These are phyloP conservation scores for Talaromyces funiculosus DNA, from an alignment of 2,329 filamentous ascomycete genomes.

Conservation along the genomic window DNA sequence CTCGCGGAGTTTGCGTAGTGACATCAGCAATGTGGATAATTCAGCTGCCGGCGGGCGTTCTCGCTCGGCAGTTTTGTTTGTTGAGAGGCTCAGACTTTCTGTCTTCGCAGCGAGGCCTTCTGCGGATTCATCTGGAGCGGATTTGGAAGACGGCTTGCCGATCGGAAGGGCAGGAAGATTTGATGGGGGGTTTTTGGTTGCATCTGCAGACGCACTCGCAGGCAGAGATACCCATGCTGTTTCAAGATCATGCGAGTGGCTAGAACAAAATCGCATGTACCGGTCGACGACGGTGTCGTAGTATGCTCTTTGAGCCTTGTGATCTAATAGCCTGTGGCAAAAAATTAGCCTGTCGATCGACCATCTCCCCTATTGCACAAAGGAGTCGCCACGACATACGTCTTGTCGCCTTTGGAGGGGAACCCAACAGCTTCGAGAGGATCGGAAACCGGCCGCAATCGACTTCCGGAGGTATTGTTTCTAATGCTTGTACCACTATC, in stretches of 20 bases:
- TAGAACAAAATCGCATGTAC: slow-evolving; percentile 84
- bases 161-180: slow-evolving; percentile 6
- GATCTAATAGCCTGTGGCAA: slow-evolving; percentile 58
- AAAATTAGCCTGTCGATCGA: slow-evolving; percentile 11
- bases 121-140: background rate
- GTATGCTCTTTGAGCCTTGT: slow-evolving; percentile 75
- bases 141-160: slow-evolving; percentile 17
- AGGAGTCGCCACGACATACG: slow-evolving; percentile 47
- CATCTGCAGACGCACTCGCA: slow-evolving; percentile 32
- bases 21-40: slow-evolving; percentile 69
- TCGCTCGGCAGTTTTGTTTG: slow-evolving; percentile 16
- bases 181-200: slow-evolving; percentile 35
- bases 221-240: slow-evolving; percentile 65
- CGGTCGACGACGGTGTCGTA: slow-evolving; percentile 82
- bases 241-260: slow-evolving; percentile 66
- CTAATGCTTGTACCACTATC: background rate
- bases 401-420: slow-evolving; percentile 83
- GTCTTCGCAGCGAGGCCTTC: slow-evolving; percentile 9
- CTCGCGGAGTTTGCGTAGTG: slow-evolving; percentile 87
- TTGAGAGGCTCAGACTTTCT: slow-evolving; percentile 1
- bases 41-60: slow-evolving; percentile 50
- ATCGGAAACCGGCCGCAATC: slow-evolving; percentile 63
- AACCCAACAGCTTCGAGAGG: slow-evolving; percentile 70
- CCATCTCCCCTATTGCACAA: background rate
- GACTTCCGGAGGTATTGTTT: slow-evolving; percentile 17